These are phyloP conservation scores for Gymnopus androsaceus DNA, from an alignment of 1,284 basidiomycete species.

Conservation along the genomic window DNA sequence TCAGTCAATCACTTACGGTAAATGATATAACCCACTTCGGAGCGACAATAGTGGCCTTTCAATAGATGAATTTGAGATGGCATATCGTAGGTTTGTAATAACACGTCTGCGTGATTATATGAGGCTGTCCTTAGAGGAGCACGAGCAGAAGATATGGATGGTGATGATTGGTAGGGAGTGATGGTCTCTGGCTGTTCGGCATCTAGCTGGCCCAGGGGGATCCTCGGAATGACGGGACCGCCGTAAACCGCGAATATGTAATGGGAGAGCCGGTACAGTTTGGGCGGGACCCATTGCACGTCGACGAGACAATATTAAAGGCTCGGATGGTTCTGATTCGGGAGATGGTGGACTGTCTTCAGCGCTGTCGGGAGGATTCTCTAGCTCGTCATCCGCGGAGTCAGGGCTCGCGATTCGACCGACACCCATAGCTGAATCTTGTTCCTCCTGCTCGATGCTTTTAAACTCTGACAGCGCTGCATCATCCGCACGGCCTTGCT, in stretches of 20 bases:
- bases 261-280: constrained; percentile 69
- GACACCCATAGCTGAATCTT: constrained; percentile 31
- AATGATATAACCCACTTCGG: constrained; percentile 61
- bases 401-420: constrained; percentile 17
- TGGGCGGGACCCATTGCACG: constrained; percentile 60
- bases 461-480: constrained; percentile 39
- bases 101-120: constrained; percentile 47
- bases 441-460: constrained; percentile 50
- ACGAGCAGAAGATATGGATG: constrained; percentile 55
- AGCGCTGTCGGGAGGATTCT: constrained; percentile 27
- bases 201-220: constrained; percentile 72
- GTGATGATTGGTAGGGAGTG: constrained; percentile 66
- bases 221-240: constrained; percentile 66
- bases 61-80: constrained; percentile 75
- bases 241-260: constrained; percentile 53
- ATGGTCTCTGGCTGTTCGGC: constrained; percentile 33
- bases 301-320: constrained; percentile 36
- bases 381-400: constrained; percentile 20
- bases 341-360: constrained; percentile 2
- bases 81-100: constrained; percentile 68
- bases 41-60: constrained; percentile 87
- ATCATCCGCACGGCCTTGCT: constrained; percentile 78
- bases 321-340: constrained; percentile 1
- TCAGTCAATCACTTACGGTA: constrained; percentile 12
- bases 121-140: constrained; percentile 44